Percentiles rank a stretch among this genome's conserved stretches.
phyloP scores from a whole-genome alignment of 352 stramenopile genomes.

The Elongisporangium prolatum region DNA sequence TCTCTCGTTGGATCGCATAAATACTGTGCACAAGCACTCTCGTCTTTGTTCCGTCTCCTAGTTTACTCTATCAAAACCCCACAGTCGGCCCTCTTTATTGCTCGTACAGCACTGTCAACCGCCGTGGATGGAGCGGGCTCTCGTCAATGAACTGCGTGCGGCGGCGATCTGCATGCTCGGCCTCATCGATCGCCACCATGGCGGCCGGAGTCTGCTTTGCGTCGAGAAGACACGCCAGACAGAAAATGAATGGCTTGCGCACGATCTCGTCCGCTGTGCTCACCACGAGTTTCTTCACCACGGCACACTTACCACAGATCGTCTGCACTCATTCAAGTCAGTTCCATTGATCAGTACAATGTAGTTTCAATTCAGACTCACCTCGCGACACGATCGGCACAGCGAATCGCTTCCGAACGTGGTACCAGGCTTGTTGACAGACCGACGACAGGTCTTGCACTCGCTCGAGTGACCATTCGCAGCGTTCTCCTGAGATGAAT shows the following conservation, averaged over 20 bases:
- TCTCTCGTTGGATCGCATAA: background rate
- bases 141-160: background rate
- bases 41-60: background rate
- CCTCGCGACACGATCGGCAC: constrained; percentile 34
- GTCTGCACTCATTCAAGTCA: constrained; percentile 8
- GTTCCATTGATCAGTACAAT: background rate
- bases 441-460: constrained; percentile 11
- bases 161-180: background rate
- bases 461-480: constrained; percentile 7
- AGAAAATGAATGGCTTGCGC: constrained; percentile 16
- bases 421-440: constrained; percentile 2
- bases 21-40: background rate
- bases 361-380: too few species aligned
- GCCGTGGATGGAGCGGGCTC: background rate
- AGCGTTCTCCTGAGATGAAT: constrained; percentile 9
- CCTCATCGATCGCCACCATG: background rate
- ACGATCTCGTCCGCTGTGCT: constrained; percentile 24
- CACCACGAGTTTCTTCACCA: constrained; percentile 43
- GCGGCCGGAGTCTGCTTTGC: background rate
- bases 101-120: background rate
- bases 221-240: background rate
- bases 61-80: background rate
- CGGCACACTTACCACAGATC: constrained; percentile 42
- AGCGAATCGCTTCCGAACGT: constrained; percentile 13
- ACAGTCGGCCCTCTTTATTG: background rate